Evolutionary conservation across 1,284 basidiomycete genomes (phyloP).

Genomic region (Flammula alnicola): DNA sequence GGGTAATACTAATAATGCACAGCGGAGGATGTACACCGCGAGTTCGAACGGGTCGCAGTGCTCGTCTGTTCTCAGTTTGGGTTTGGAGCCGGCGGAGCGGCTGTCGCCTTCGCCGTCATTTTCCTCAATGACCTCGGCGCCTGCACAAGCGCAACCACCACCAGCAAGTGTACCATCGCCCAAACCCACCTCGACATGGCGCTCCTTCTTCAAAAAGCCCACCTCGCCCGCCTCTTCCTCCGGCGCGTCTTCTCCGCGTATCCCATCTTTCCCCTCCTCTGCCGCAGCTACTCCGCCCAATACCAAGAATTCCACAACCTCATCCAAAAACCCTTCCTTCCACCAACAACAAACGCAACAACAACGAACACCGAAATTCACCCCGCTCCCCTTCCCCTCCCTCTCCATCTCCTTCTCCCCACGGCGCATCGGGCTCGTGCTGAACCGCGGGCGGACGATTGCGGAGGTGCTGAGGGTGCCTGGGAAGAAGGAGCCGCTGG

Average conservation of each 20-base stretch:
- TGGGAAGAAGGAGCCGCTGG: conserved; percentile 55
- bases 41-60: conserved; percentile 4
- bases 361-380: conserved; percentile 14
- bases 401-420: conserved; percentile 64
- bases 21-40: neutral
- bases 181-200: neutral
- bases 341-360: neutral
- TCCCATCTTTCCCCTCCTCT: conserved; percentile 42
- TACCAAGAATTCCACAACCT: conserved; percentile 2
- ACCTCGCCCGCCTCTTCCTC: conserved; percentile 29
- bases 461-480: conserved; percentile 51
- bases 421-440: conserved; percentile 58
- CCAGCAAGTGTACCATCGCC: no score
- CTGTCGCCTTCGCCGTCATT: no score
- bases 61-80: no score
- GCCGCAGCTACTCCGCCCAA: conserved; percentile 39
- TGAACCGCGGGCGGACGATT: conserved; percentile 57
- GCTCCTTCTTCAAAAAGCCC: conserved; percentile 1
- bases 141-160: no score
- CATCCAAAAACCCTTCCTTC: conserved; percentile 1
- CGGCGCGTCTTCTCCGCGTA: conserved; percentile 40
- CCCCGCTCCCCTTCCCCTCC: conserved; percentile 54
- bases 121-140: no score
- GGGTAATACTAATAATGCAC: neutral
- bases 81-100: no score